A percentile compares a stretch with the other conserved stretches of the same genome.
phyloP scores from a whole-genome alignment of 495 filamentous ascomycete species.

The Neurospora sp. region DNA sequence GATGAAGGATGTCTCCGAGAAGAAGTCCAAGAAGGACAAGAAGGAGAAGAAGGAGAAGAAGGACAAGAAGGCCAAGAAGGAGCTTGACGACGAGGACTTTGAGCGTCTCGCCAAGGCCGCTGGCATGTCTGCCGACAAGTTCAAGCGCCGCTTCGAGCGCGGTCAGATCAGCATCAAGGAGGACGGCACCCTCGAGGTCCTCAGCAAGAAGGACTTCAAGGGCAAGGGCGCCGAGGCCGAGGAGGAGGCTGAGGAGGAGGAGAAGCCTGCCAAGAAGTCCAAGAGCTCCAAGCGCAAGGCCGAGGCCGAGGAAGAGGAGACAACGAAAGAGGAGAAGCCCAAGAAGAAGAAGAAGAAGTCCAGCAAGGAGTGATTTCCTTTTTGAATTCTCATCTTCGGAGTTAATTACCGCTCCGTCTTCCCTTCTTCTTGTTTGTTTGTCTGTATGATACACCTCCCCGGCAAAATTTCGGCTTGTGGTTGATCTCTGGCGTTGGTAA shows the following conservation, averaged over 20 bases:
- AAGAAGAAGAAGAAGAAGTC: constrained; percentile 42
- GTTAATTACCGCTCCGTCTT: not conserved
- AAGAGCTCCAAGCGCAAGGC: constrained; percentile 37
- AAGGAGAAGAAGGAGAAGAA: constrained; percentile 24
- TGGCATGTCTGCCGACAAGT: constrained; percentile 55
- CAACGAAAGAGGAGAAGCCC: constrained; percentile 27
- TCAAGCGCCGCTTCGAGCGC: constrained; percentile 51
- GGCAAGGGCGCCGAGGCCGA: constrained; percentile 45
- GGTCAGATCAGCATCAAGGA: constrained; percentile 52
- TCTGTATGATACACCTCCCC: constrained; percentile 29
- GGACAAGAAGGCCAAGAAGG: constrained; percentile 25
- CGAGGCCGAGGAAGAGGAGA: constrained; percentile 19
- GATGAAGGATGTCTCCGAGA: constrained; percentile 17
- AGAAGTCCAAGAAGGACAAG: constrained; percentile 34
- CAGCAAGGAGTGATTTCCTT: constrained; percentile 23
- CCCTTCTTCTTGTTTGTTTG: constrained; percentile 11
- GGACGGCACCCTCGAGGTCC: constrained; percentile 45
- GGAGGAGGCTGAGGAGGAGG: constrained; percentile 40
- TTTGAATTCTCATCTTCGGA: constrained; percentile 1
- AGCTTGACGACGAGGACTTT: constrained; percentile 39
- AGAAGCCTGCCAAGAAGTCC: constrained; percentile 22
- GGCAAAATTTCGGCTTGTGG: constrained; percentile 12
- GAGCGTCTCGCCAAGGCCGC: constrained; percentile 47
- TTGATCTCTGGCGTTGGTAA: constrained; percentile 25
- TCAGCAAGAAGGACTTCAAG: constrained; percentile 60